phyloP scores from a whole-genome alignment of 345 rosid species.

The Gossypium mustelinum region DNA sequence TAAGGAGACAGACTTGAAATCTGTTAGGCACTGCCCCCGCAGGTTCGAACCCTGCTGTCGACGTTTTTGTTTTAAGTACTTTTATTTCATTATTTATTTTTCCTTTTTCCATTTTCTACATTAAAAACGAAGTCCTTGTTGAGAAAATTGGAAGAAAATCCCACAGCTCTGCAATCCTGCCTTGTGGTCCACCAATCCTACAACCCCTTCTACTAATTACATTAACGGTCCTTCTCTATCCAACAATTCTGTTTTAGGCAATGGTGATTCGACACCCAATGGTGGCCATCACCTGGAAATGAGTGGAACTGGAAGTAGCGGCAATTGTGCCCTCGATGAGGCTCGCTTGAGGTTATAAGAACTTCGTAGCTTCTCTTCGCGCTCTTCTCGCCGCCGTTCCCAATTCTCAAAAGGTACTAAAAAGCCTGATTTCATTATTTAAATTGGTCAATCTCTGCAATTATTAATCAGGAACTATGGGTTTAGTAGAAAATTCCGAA shows the following conservation, averaged over 20 bases:
- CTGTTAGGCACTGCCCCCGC: constrained; percentile 83
- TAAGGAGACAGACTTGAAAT: constrained; percentile 98
- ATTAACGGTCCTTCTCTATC: constrained; percentile 19
- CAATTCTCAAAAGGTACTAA: constrained; percentile 54
- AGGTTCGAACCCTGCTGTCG: constrained; percentile 91
- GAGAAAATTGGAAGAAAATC: too few relatives aligned
- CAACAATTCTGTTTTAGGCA: constrained; percentile 21
- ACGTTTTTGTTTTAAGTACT: constrained; percentile 20
- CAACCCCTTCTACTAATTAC: too few relatives aligned
- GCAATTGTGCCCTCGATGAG: constrained; percentile 69
- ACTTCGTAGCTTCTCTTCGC: constrained; percentile 83
- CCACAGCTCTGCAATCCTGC: too few relatives aligned
- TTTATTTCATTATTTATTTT: background rate
- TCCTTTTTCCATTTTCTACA: too few relatives aligned
- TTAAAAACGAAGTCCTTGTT: constrained; percentile 15
- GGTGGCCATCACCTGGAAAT: constrained; percentile 44
- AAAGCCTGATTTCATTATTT: background rate
- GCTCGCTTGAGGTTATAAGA: constrained; percentile 73
- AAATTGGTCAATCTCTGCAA: background rate
- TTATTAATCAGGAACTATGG: background rate
- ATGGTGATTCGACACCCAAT: constrained; percentile 45
- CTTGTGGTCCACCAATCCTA: too few relatives aligned
- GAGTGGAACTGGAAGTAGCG: constrained; percentile 42
- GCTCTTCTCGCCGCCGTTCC: constrained; percentile 73
- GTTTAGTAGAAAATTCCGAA: background rate